A percentile compares a stretch with the other conserved stretches of the same genome.
These are phyloP conservation scores for Spergularia azorica DNA, from an alignment of 179 eudicot species.

Conservation along the genomic window DNA sequence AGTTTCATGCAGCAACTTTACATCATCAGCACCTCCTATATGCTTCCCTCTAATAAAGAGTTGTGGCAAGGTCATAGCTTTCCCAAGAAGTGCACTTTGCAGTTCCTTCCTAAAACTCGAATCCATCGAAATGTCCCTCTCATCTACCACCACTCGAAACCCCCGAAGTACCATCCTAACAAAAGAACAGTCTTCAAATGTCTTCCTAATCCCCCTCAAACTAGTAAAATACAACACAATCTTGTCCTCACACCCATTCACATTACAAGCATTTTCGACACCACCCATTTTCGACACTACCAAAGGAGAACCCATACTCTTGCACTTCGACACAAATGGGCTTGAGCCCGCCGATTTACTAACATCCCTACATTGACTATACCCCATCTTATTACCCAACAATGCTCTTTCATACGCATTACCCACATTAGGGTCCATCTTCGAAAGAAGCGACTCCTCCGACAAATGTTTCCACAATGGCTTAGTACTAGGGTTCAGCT, in stretches of 20 bases:
- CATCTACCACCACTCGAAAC: conserved; percentile 76
- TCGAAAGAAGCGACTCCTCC: conserved; percentile 78
- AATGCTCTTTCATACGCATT: conserved; percentile 65
- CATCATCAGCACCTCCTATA: conserved; percentile 84
- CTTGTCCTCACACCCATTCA: conserved; percentile 50
- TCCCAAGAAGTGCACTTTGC: conserved; percentile 59
- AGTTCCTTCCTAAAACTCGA: conserved; percentile 68
- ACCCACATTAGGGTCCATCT: conserved; percentile 69
- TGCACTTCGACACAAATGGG: conserved; percentile 20
- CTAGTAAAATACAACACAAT: conserved; percentile 81
- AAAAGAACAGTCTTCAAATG: conserved; percentile 87
- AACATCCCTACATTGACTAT: conserved; percentile 18
- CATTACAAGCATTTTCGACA: conserved; percentile 18
- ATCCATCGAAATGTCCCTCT: conserved; percentile 94
- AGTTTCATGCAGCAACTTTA: conserved; percentile 70
- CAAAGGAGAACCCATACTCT: conserved; percentile 22
- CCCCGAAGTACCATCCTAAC: conserved; percentile 75
- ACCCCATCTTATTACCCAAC: conserved; percentile 41
- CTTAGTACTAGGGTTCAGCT: conserved; percentile 43
- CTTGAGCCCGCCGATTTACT: conserved; percentile 25
- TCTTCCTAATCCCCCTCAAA: conserved; percentile 87
- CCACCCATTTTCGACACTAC: conserved; percentile 10
- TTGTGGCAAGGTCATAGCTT: conserved; percentile 68
- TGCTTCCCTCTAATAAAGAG: conserved; percentile 73
- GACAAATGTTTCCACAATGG: conserved; percentile 94